Conservation (phyloP, 1,284 basidiomycete species). For the Austropuccinia psidii region DNA sequence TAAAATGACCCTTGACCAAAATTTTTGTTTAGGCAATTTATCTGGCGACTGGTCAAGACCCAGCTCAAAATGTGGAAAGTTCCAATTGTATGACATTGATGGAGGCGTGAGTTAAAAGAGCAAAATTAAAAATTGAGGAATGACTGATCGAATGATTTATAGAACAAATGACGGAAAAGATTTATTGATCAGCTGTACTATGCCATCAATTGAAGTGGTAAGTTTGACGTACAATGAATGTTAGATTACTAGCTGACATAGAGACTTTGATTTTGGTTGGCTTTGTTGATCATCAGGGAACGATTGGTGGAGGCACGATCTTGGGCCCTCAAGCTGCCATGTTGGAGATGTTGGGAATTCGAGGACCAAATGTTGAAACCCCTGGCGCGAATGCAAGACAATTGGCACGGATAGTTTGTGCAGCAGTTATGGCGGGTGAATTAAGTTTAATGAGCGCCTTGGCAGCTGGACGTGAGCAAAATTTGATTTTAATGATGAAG, state of each 20-base stretch:
- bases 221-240: not conserved
- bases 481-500: no score
- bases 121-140: not conserved
- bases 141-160: not conserved
- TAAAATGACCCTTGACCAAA: not conserved
- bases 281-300: slow-evolving; percentile 45
- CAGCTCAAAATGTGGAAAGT: slow-evolving; percentile 97
- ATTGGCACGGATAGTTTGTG: slow-evolving; percentile 76
- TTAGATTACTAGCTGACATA: not conserved
- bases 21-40: slow-evolving; percentile 57
- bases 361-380: slow-evolving; percentile 69
- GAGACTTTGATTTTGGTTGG: no score
- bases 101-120: slow-evolving; percentile 58
- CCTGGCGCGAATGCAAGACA: slow-evolving; percentile 80
- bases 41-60: slow-evolving; percentile 95
- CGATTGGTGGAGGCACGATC: slow-evolving; percentile 52
- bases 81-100: slow-evolving; percentile 98
- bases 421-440: slow-evolving; percentile 91
- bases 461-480: slow-evolving; percentile 61
- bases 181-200: slow-evolving; percentile 79
- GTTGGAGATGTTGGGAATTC: slow-evolving; percentile 82
- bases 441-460: slow-evolving; percentile 78
- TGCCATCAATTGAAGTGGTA: slow-evolving; percentile 90
- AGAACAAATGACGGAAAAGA: slow-evolving; percentile 75
- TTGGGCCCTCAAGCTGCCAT: slow-evolving; percentile 80